Conservation (phyloP, 768 basidiomycete genomes). For the Obba rivulosa region DNA sequence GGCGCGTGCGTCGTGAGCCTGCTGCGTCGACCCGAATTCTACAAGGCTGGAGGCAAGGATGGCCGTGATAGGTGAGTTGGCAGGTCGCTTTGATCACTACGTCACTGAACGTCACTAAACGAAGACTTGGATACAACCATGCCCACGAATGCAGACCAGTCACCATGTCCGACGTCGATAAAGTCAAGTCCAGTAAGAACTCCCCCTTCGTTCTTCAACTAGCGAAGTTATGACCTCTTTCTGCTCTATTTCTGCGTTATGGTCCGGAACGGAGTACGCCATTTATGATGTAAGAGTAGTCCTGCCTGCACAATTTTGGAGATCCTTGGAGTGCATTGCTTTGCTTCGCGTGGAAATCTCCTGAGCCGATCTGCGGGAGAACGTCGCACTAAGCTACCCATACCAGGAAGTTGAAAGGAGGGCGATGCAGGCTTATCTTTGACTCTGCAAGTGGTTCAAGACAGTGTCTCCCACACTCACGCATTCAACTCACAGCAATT, state of each 20-base stretch:
- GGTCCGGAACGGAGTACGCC: not conserved
- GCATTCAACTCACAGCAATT: too few relatives aligned
- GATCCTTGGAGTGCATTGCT: not conserved
- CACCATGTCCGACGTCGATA: constrained; percentile 61
- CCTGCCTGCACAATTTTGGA: not conserved
- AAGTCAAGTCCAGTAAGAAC: constrained; percentile 64
- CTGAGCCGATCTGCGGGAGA: too few relatives aligned
- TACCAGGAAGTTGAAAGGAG: too few relatives aligned
- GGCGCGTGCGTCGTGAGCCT: constrained; percentile 76
- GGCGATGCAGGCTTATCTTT: too few relatives aligned
- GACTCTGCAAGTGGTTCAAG: too few relatives aligned
- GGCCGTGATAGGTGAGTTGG: constrained; percentile 53
- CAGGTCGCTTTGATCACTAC: not conserved
- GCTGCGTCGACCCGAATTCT: constrained; percentile 76
- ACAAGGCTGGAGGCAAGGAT: constrained; percentile 55
- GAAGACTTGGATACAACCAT: constrained; percentile 80
- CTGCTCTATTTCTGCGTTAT: not conserved
- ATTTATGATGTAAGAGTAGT: not conserved
- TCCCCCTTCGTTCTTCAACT: constrained; percentile 39
- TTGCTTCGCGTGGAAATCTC: not conserved
- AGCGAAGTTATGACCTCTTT: constrained; percentile 34
- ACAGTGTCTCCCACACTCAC: too few relatives aligned
- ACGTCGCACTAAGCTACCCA: too few relatives aligned
- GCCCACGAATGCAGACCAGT: constrained; percentile 60
- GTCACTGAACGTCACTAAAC: not conserved